A percentile compares a stretch with the other conserved stretches of the same genome.
These are phyloP conservation scores for Fusarium dimerum DNA, from an alignment of 2,329 filamentous ascomycete species.

Conservation along the genomic window DNA sequence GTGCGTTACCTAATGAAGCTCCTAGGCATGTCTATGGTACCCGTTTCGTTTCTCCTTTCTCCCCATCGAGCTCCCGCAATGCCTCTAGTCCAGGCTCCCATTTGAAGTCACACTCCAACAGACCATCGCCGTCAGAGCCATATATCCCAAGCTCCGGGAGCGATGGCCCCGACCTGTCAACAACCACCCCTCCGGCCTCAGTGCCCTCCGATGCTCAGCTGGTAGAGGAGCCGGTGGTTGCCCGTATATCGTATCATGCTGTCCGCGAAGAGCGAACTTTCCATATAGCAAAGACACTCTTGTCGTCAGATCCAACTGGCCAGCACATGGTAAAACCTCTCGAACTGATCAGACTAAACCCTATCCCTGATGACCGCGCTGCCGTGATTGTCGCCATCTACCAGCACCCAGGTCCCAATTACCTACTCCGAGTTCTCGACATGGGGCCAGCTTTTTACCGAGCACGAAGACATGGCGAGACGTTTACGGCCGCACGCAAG, in stretches of 20 bases:
- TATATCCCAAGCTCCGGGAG: slow-evolving; percentile 36
- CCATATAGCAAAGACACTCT: slow-evolving; percentile 75
- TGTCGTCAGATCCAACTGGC: slow-evolving; percentile 70
- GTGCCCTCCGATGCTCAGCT: slow-evolving; percentile 51
- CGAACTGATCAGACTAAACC: slow-evolving; percentile 72
- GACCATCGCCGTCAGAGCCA: slow-evolving; percentile 46
- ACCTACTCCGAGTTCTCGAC: slow-evolving; percentile 68
- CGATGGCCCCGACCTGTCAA: slow-evolving; percentile 40
- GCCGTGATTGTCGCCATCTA: slow-evolving; percentile 80
- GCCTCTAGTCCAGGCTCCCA: slow-evolving; percentile 46
- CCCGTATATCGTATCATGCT: slow-evolving; percentile 78
- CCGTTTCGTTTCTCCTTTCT: slow-evolving; percentile 55
- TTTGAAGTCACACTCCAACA: slow-evolving; percentile 44
- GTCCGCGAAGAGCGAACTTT: slow-evolving; percentile 85
- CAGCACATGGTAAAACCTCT: slow-evolving; percentile 79
- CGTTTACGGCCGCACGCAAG: slow-evolving; percentile 46
- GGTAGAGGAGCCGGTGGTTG: slow-evolving; percentile 69
- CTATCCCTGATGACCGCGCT: slow-evolving; percentile 67
- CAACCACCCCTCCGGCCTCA: slow-evolving; percentile 37
- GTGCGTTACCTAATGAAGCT: slow-evolving; percentile 12
- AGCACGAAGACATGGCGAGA: slow-evolving; percentile 53
- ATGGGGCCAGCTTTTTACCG: slow-evolving; percentile 76
- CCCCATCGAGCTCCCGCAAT: slow-evolving; percentile 47
- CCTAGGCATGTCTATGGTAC: slow-evolving; percentile 67
- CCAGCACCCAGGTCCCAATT: slow-evolving; percentile 74